Evolutionary conservation across 495 filamentous ascomycete species (phyloP).

Genomic region (Penicillium robsamsonii): DNA sequence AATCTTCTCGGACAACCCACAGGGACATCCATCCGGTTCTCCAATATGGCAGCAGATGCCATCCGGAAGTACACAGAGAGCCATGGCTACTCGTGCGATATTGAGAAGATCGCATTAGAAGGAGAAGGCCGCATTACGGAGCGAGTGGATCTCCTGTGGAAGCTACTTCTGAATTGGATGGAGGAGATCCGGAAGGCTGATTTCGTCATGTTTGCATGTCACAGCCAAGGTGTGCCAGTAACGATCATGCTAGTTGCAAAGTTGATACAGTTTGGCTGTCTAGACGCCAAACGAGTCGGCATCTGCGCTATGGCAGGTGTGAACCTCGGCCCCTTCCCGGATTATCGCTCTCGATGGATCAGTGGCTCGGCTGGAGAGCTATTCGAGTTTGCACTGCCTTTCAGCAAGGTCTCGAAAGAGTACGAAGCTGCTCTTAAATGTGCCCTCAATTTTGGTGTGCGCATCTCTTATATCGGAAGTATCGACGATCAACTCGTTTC

Average conservation of each 20-base stretch:
- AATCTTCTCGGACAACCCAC: constrained; percentile 91
- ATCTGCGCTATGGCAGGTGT: constrained; percentile 95
- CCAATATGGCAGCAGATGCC: constrained; percentile 79
- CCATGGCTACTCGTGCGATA: constrained; percentile 61
- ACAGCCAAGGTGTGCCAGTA: constrained; percentile 94
- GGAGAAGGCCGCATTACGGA: constrained; percentile 96
- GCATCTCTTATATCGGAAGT: constrained; percentile 82
- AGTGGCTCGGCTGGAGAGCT: constrained; percentile 87
- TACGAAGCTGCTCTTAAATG: constrained; percentile 73
- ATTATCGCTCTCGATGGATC: constrained; percentile 80
- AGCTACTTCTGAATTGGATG: constrained; percentile 90
- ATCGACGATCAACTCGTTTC: constrained; percentile 97
- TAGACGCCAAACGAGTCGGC: constrained; percentile 67
- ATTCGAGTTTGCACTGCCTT: constrained; percentile 81
- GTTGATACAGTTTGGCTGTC: constrained; percentile 74
- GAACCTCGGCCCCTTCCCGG: constrained; percentile 84
- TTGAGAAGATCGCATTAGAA: constrained; percentile 92
- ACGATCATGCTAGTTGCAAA: constrained; percentile 91
- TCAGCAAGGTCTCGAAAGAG: constrained; percentile 76
- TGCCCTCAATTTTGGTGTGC: constrained; percentile 72
- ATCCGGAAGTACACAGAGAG: constrained; percentile 76
- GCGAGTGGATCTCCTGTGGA: constrained; percentile 89
- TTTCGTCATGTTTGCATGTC: constrained; percentile 84
- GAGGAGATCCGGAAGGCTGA: constrained; percentile 84
- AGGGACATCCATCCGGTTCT: constrained; percentile 91